A percentile compares a stretch with the other conserved stretches of the same genome.
These are phyloP conservation scores for Nothophytophthora sp. DNA, from an alignment of 352 stramenopile genomes.

Conservation along the genomic window DNA sequence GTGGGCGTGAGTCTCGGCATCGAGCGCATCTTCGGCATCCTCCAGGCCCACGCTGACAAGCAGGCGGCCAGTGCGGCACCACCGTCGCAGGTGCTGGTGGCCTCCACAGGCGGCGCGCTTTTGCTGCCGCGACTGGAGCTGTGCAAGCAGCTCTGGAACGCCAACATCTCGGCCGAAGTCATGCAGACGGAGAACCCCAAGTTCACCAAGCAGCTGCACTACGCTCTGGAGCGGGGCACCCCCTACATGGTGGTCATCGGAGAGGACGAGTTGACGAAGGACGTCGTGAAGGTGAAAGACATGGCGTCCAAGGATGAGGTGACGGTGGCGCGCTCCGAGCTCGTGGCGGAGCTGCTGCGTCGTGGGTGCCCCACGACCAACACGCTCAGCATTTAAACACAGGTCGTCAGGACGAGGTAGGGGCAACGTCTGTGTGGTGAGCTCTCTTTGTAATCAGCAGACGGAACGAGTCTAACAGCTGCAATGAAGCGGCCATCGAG, in stretches of 20 bases:
- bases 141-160: slow-evolving; percentile 84
- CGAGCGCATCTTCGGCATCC: slow-evolving; percentile 98
- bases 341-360: slow-evolving; percentile 72
- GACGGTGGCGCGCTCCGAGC: slow-evolving; percentile 68
- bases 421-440: slow-evolving; percentile 17
- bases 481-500: too few relatives aligned
- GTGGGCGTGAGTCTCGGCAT: slow-evolving; percentile 99
- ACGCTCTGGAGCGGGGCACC: slow-evolving; percentile 95
- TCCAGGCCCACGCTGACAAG: slow-evolving; percentile 92
- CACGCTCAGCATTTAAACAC: slow-evolving; percentile 64
- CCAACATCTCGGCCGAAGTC: slow-evolving; percentile 96
- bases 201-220: slow-evolving; percentile 97
- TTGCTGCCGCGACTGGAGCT: slow-evolving; percentile 69
- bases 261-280: slow-evolving; percentile 94
- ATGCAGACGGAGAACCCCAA: slow-evolving; percentile 96
- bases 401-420: neutral
- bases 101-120: slow-evolving; percentile 81
- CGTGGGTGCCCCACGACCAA: slow-evolving; percentile 70
- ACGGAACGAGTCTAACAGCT: too few relatives aligned
- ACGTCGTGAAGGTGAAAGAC: slow-evolving; percentile 97
- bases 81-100: slow-evolving; percentile 93
- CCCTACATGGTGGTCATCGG: slow-evolving; percentile 98
- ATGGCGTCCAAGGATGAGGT: slow-evolving; percentile 93
- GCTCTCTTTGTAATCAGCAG: too few relatives aligned
- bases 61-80: slow-evolving; percentile 25